Conservation (phyloP, 2,329 filamentous ascomycete species). For the Diaporthe helianthi region DNA sequence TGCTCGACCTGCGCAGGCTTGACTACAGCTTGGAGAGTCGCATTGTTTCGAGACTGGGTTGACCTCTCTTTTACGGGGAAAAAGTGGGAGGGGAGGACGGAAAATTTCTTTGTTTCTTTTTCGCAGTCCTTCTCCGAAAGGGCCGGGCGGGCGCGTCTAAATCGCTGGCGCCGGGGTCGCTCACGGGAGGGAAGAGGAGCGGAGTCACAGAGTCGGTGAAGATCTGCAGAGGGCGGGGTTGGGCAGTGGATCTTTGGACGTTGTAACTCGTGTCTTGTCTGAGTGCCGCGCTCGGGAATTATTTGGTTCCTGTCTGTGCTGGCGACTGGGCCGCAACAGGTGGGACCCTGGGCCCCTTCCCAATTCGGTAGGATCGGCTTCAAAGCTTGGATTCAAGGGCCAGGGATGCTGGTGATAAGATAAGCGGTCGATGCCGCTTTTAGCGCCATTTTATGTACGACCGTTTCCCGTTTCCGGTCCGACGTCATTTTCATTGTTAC, state of each 20-base stretch:
- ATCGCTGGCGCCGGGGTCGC: not conserved
- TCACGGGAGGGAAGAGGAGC: not conserved
- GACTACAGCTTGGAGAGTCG: constrained; percentile 29
- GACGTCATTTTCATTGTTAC: constrained; percentile 21
- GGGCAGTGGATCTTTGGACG: not conserved
- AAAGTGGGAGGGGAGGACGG: not conserved
- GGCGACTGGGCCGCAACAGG: constrained; percentile 1
- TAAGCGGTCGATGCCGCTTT: constrained; percentile 3
- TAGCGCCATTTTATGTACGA: not conserved
- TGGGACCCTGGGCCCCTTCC: constrained; percentile 20
- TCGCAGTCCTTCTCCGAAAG: not conserved
- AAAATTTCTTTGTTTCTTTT: not conserved
- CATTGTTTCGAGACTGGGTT: constrained; percentile 18
- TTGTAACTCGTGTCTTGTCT: not conserved
- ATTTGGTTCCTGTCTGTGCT: constrained; percentile 24
- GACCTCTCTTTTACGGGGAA: not conserved
- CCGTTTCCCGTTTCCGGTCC: constrained; percentile 7
- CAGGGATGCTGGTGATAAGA: not conserved
- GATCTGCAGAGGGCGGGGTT: constrained; percentile 5
- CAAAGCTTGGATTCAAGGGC: not conserved
- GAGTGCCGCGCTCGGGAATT: constrained; percentile 2
- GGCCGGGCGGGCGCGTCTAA: not conserved
- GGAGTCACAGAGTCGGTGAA: constrained; percentile 23
- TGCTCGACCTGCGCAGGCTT: constrained; percentile 33
- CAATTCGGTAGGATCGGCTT: not conserved